These are phyloP conservation scores for Cetraspora pellucida DNA, from an alignment of 192 early-diverging fungal species.

Conservation along the genomic window DNA sequence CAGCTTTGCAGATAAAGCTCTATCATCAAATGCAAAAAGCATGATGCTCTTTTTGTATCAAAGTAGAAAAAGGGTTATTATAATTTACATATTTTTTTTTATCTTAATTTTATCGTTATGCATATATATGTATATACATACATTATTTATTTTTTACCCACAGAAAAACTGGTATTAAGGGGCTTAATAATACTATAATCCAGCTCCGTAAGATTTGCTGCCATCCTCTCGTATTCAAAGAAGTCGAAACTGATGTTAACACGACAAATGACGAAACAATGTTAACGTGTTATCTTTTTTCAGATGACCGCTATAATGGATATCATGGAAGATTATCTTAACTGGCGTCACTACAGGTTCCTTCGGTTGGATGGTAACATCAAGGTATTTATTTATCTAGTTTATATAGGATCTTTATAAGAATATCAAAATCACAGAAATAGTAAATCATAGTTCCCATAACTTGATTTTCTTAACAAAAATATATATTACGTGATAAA, in stretches of 20 bases:
- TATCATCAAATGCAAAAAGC: constrained; percentile 86
- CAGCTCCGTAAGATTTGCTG: constrained; percentile 98
- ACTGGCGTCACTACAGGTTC: constrained; percentile 68
- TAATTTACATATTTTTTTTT: neutral
- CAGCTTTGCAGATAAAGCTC: constrained; percentile 79
- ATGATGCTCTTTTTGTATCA: constrained; percentile 70
- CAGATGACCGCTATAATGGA: constrained; percentile 92
- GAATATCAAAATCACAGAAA: too few species aligned
- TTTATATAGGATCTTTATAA: too few species aligned
- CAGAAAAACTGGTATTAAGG: constrained; percentile 65
- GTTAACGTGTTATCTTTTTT: constrained; percentile 83
- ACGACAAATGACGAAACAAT: constrained; percentile 73
- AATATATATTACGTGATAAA: too few species aligned
- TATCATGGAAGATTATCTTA: constrained; percentile 95
- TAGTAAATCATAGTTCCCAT: too few species aligned
- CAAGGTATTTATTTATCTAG: constrained; percentile 47
- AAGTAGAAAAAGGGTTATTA: constrained; percentile 62
- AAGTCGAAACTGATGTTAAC: constrained; percentile 85
- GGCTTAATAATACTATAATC: constrained; percentile 96
- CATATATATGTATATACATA: neutral
- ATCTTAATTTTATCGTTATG: neutral
- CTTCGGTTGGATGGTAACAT: constrained; percentile 92
- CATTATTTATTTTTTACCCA: neutral
- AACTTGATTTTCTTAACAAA: too few species aligned
- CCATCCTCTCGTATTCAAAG: constrained; percentile 96